phyloP scores from a whole-genome alignment of 352 stramenopile genomes.

The Phytophthora ramorum region DNA sequence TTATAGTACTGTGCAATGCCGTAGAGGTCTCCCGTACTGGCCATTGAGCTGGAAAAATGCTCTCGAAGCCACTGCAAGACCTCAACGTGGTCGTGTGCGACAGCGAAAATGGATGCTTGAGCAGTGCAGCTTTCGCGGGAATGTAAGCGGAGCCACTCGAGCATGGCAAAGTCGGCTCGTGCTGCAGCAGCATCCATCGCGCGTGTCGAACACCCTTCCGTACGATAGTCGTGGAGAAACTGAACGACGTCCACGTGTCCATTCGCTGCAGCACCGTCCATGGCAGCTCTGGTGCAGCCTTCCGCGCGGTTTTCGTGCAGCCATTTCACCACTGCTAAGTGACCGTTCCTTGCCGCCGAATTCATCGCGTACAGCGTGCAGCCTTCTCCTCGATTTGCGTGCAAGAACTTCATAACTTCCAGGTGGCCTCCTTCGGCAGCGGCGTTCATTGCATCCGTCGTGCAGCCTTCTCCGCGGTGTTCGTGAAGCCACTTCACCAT shows the following conservation, averaged over 20 bases:
- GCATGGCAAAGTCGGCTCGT: conserved; percentile 19
- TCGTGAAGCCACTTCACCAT: conserved; percentile 36
- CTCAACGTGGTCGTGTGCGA: conserved; percentile 34
- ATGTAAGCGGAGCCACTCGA: conserved; percentile 31
- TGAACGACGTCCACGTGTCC: conserved; percentile 31
- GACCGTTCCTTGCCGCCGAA: conserved; percentile 54
- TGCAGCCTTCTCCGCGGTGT: conserved; percentile 31
- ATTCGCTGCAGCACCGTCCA: conserved; percentile 27
- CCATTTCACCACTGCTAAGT: conserved; percentile 61
- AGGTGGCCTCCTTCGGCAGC: conserved; percentile 32
- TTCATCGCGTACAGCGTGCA: conserved; percentile 50
- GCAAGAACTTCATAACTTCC: conserved; percentile 32
- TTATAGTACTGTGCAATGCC: conserved; percentile 30
- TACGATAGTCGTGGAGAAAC: conserved; percentile 31
- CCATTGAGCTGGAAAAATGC: conserved; percentile 15
- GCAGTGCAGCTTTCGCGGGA: conserved; percentile 6
- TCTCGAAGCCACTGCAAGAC: conserved; percentile 33
- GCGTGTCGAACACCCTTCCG: conserved; percentile 20
- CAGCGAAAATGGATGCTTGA: conserved; percentile 27
- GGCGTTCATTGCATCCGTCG: conserved; percentile 26
- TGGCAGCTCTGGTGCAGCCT: conserved; percentile 26
- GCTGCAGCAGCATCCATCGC: conserved; percentile 26
- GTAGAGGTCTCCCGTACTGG: conserved; percentile 10
- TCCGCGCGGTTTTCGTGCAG: conserved; percentile 42
- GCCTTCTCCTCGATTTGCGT: conserved; percentile 30